phyloP scores from a whole-genome alignment of 805 yeast genomes.

The Pichia heedii region DNA sequence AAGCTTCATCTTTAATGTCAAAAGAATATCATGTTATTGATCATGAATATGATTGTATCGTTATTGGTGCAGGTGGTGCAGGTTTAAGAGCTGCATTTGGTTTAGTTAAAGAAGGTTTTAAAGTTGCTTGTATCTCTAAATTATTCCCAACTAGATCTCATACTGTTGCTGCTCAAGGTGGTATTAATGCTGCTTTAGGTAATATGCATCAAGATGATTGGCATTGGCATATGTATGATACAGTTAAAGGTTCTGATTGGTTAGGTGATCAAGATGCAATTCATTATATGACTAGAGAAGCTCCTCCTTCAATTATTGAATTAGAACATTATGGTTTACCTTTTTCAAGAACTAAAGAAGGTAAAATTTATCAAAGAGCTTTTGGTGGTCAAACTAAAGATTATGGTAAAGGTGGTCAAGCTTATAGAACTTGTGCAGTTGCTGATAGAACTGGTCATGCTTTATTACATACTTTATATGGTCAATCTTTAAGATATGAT shows the following conservation, averaged over 20 bases:
- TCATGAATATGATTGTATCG: conserved; percentile 97
- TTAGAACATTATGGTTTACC: conserved; percentile 98
- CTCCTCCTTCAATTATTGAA: conserved; percentile 91
- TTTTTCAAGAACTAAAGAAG: conserved; percentile 93
- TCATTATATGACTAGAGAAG: conserved; percentile 98
- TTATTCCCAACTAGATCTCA: conserved; percentile 97
- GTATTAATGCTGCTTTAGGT: conserved; percentile 97
- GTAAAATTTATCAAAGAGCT: conserved; percentile 96
- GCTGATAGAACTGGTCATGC: conserved; percentile 99
- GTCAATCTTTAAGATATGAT: conserved; percentile 93
- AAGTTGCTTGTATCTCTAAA: conserved; percentile 95
- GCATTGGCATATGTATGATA: conserved; percentile 99
- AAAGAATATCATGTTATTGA: conserved; percentile 86
- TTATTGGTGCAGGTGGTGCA: conserved; percentile 99
- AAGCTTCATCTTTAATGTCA: conserved; percentile 45
- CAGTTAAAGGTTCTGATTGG: conserved; percentile 99
- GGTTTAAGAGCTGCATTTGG: conserved; percentile 99
- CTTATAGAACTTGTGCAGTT: conserved; percentile 98
- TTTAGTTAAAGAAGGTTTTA: conserved; percentile 91
- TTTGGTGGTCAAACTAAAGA: conserved; percentile 97
- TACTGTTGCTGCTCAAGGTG: conserved; percentile 99
- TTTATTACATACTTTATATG: conserved; percentile 87
- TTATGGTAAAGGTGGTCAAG: conserved; percentile 97
- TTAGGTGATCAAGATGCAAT: conserved; percentile 98
- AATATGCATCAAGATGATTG: conserved; percentile 98